Evolutionary conservation across 495 filamentous ascomycete species (phyloP), one percentile per base, ranked within the genome.

Genomic region (Penicillium cinerascens): DNA sequence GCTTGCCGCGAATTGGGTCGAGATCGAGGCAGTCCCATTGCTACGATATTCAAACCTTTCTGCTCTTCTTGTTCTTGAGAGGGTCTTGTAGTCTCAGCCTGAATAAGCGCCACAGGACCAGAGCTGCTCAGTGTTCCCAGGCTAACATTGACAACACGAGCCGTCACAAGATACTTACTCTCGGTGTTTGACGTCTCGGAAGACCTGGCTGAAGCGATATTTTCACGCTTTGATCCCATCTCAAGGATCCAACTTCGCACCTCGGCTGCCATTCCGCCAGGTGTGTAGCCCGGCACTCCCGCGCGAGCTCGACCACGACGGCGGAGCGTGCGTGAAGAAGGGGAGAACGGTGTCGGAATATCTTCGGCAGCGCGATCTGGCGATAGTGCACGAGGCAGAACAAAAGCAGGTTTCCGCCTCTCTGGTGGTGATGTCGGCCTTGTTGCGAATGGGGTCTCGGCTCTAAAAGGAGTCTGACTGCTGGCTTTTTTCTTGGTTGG

Each of bases 241-340:
- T 77, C 74, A 20, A 77, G 54, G 26, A 77, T 60, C 74, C 74
- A 77, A 41, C 71, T 63, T 22, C 74, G 72, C 18, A 73, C 65
- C 40, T 73, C 60, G 2, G 71, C 63, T 2, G 74, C 74, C 71
- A 77, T 73, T 15, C 74, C 74, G 10, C 70, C 74, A 2, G 72
- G 63, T 0, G 67, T 23, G 50, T 74, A 75, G 3, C 36, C 55
- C 6, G 59, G 52, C 0, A 44, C 58, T 16, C 55, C 50, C 5
- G 61, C 43, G 13, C 65, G 65, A 3, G 51, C 39, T 23, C 66
- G 52, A 7, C 72, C 71, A 13, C 67, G 66, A 20, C 71, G 68
- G 21, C 55, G 59, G 0, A 72, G 49, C 3, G 63, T 58, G n/a
- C 62, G 63, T 10, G 68, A 69, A 1, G 69, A 72, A 2, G 74